A percentile compares a stretch with the other conserved stretches of the same genome.
Conservation (phyloP, 2,329 filamentous ascomycete genomes). For the Beauveria caledonica region DNA sequence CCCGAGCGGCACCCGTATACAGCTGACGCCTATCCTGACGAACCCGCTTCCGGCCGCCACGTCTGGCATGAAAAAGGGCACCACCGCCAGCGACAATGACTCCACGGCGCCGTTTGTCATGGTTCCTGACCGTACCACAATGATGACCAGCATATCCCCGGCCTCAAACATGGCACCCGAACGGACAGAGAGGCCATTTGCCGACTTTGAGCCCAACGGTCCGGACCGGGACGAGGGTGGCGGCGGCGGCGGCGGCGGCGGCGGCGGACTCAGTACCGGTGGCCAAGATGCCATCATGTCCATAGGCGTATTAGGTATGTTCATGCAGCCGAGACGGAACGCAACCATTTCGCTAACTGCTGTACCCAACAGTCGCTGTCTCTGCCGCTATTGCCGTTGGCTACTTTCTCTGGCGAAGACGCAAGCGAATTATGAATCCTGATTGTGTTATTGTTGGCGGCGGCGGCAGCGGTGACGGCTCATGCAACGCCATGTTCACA, state of each 20-base stretch:
- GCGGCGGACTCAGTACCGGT: neutral
- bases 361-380: neutral
- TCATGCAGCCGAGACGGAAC: neutral
- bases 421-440: neutral
- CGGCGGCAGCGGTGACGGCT: neutral
- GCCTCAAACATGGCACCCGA: neutral
- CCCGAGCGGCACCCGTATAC: neutral
- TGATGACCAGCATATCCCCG: neutral
- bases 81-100: neutral
- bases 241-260: neutral
- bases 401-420: conserved; percentile 5
- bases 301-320: conserved; percentile 5
- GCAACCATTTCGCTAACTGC: neutral
- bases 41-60: neutral
- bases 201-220: neutral
- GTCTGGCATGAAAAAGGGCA: neutral
- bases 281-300: conserved; percentile 2
- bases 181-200: neutral
- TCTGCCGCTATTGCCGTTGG: neutral
- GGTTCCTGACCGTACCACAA: neutral
- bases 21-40: neutral
- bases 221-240: neutral
- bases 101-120: neutral
- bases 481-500: neutral
- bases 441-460: too few species aligned